Conservation (phyloP, 2,329 filamentous ascomycete genomes). For the Graphilbum fragrans region DNA sequence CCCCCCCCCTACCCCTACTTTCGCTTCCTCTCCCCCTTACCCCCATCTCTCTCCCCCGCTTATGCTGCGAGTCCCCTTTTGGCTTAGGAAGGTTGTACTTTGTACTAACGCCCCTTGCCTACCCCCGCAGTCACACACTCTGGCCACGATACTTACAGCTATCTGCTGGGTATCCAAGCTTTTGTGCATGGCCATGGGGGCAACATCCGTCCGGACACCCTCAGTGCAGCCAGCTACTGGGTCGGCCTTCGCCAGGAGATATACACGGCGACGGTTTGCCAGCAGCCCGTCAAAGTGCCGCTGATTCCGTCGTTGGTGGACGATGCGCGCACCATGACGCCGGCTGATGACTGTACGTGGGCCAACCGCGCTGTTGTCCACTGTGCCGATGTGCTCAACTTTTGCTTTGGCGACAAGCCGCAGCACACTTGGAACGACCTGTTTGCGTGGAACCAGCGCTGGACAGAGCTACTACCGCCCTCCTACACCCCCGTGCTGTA, state of each 20-base stretch:
- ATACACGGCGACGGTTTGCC: slow-evolving; percentile 39
- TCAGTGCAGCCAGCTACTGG: slow-evolving; percentile 44
- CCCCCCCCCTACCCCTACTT: slow-evolving; percentile 5
- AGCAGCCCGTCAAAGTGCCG: slow-evolving; percentile 33
- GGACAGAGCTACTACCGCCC: slow-evolving; percentile 31
- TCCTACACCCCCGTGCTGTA: slow-evolving; percentile 44
- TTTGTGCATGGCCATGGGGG: slow-evolving; percentile 30
- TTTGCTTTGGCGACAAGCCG: slow-evolving; percentile 39
- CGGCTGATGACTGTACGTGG: slow-evolving; percentile 41
- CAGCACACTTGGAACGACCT: slow-evolving; percentile 29
- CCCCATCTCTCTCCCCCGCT: slow-evolving; percentile 1
- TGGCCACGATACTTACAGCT: slow-evolving; percentile 32
- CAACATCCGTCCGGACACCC: slow-evolving; percentile 25
- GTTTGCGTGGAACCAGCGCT: slow-evolving; percentile 29
- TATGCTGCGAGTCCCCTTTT: too few species aligned
- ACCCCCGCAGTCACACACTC: slow-evolving; percentile 22
- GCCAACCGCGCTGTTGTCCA: slow-evolving; percentile 49
- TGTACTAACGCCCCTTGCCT: not conserved
- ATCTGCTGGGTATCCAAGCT: slow-evolving; percentile 31
- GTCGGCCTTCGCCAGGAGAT: slow-evolving; percentile 47
- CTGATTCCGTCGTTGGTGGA: slow-evolving; percentile 38
- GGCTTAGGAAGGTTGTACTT: too few species aligned
- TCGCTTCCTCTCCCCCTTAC: slow-evolving; percentile 10
- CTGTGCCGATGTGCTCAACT: slow-evolving; percentile 51
- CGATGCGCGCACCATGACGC: slow-evolving; percentile 22